These are phyloP conservation scores for Knoxia roxburghii DNA, from an alignment of 257 asterid genomes.

Conservation along the genomic window DNA sequence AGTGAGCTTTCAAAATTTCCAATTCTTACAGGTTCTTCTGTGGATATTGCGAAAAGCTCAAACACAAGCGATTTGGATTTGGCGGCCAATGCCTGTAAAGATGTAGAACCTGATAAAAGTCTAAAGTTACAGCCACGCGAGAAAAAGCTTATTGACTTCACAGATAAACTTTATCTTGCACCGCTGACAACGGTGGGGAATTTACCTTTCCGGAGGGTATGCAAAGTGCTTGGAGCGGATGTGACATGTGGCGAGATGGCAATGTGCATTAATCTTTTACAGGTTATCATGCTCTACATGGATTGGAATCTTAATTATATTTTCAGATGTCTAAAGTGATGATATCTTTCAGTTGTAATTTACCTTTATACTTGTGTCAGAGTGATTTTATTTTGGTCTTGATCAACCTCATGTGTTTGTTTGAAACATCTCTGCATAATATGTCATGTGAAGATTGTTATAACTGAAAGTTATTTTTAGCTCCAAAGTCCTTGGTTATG, in stretches of 20 bases:
- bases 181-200: constrained; percentile 95
- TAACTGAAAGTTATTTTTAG: background rate
- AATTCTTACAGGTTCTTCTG: constrained; percentile 33
- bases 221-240: constrained; percentile 95
- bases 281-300: constrained; percentile 38
- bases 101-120: constrained; percentile 60
- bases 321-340: background rate
- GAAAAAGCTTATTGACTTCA: constrained; percentile 80
- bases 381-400: background rate
- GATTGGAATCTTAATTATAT: background rate
- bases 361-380: background rate
- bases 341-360: background rate
- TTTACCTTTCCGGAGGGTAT: constrained; percentile 83
- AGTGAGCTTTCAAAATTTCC: constrained; percentile 11
- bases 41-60: constrained; percentile 22
- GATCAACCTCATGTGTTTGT: background rate
- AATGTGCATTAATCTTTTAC: constrained; percentile 92
- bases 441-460: background rate
- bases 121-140: constrained; percentile 78
- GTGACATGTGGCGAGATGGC: constrained; percentile 99
- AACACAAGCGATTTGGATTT: constrained; percentile 27
- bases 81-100: constrained; percentile 19
- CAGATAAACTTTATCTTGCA: constrained; percentile 87
- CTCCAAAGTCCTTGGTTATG: background rate
- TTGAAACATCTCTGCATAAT: background rate